These are phyloP conservation scores for Cucurbita maxima DNA, from an alignment of 306 rosid genomes.

Conservation along the genomic window DNA sequence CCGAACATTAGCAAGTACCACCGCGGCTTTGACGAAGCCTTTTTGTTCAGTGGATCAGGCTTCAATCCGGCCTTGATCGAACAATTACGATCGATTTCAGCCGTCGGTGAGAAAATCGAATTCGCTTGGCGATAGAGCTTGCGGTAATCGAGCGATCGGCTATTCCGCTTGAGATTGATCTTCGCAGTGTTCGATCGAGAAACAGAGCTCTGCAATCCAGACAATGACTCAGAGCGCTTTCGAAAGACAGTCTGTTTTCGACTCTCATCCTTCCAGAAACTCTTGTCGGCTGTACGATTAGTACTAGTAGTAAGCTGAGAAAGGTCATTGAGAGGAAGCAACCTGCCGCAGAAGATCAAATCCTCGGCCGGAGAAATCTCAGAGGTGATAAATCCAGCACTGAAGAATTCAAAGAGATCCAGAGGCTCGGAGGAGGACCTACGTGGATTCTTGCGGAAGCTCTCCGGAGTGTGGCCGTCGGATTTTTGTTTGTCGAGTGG, in stretches of 20 bases:
- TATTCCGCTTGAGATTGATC: conserved; percentile 27
- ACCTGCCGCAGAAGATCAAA: conserved; percentile 46
- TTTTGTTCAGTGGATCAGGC: conserved; percentile 16
- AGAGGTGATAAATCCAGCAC: conserved; percentile 9
- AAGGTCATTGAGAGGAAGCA: conserved; percentile 26
- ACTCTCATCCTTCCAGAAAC: background rate
- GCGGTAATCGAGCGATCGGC: conserved; percentile 42
- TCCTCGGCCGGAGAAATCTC: conserved; percentile 52
- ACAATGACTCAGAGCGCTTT: conserved; percentile 35
- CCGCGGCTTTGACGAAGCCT: conserved; percentile 30
- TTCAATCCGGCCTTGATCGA: conserved; percentile 15
- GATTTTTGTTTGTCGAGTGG: conserved; percentile 22
- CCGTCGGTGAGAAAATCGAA: conserved; percentile 8
- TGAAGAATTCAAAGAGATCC: conserved; percentile 38
- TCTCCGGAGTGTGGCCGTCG: background rate
- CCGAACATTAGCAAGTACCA: conserved; percentile 63
- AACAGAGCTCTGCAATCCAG: conserved; percentile 20
- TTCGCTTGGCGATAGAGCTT: conserved; percentile 16
- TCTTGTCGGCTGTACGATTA: background rate
- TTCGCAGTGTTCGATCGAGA: conserved; percentile 31
- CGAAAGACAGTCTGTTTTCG: conserved; percentile 6
- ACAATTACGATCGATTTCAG: conserved; percentile 26
- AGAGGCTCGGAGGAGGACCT: conserved; percentile 19
- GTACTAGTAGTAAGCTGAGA: background rate
- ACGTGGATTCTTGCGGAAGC: conserved; percentile 3